Evolutionary conservation across 257 asterid species (phyloP), one percentile per base, ranked within the genome.

Genomic region (Nicotiana knightiana): DNA sequence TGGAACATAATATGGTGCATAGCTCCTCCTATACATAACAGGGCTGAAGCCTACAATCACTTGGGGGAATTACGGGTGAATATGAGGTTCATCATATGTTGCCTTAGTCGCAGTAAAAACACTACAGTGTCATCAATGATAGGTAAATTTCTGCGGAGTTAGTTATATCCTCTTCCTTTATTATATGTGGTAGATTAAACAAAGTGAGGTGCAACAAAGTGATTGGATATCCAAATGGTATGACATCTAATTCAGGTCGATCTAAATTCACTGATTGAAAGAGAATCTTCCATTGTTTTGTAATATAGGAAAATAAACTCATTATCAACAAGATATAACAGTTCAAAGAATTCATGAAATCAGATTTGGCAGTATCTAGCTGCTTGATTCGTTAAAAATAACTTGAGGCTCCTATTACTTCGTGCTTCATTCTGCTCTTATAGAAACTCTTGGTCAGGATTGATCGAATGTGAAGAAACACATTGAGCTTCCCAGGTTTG

Each of bases 21-120:
- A 76, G 76, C 61, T 67, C 70, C 37, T 81, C 83, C 81, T 77
- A 61, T 77, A 80, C 70, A 81, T 80, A 79, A 61, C 87, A 67
- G 55, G 73, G 66, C 67, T 53, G 77, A 66, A 61, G 48, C 21
- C 79, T 64, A 70, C 43, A 80, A 33, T 67, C 83, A 81, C 76
- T 76, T 51, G 4, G 3, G 79, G 79, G 15, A 73, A 26, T 73
- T 46, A 48, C 0, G 62, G n/a, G 3, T 9, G 26, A 73, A 73
- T 73, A 51, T 51, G 80, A 75, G 63, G 63, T 75, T 63, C 63
- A 24, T 75, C 28, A 51, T 51, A 51, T 28, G 11, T 21, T 79
- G 82, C 35, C 32, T 79, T 24, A 3, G 16, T 59, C 73, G 7
- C 62, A 11, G 51, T 28, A 39, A 64, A 59, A 58, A 15, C 75